Evolutionary conservation across 2,329 filamentous ascomycete species (phyloP), one percentile per base, ranked within the genome.

Genomic region (Penicillium decumbens): DNA sequence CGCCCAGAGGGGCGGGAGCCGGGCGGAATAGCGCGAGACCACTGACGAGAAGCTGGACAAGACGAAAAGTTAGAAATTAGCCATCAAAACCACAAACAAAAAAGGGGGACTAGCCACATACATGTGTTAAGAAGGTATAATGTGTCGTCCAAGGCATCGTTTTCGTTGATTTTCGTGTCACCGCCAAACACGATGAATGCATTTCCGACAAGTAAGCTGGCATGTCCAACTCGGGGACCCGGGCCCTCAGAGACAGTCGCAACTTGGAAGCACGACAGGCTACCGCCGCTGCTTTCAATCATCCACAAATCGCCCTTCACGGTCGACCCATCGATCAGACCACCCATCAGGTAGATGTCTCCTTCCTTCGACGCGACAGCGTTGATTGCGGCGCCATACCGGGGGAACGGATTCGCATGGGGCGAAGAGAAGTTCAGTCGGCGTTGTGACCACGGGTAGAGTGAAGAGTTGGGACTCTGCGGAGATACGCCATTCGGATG

Each of bases 131-230:
- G 78, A 43, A 98, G 80, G 72, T 98, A 98, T 10, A 98, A 76
- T 0, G 93, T 97, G 72, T 98, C 92, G 64, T 98, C 93, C 50
- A 98, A 76, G 42, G 88, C 79, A 70, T 98, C 93, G 28, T 83
- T 82, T 65, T 97, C 93, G 47, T 96, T 90, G 67, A 95, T 87
- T 72, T 98, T 98, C 44, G 93, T 98, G 70, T 98, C 95, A 66
- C 93, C 93, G 43, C 93, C 95, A 66, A 97, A 98, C 10, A 98
- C 93, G 60, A 98, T 98, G 69, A 97, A 98, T 0, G 93, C 93
- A 71, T 98, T 98, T 50, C 95, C 95, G 46, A 98, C 93, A 13
- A 98, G 79, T 63, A 98, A 77, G 76, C 91, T 95, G 18, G 92
- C 81, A 73, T 98, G 93, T 3, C 93, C 93, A 45, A 98, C 93